These are phyloP conservation scores for Schwanniomyces pseudopolymorphus DNA, from an alignment of 805 yeast species.

Conservation along the genomic window DNA sequence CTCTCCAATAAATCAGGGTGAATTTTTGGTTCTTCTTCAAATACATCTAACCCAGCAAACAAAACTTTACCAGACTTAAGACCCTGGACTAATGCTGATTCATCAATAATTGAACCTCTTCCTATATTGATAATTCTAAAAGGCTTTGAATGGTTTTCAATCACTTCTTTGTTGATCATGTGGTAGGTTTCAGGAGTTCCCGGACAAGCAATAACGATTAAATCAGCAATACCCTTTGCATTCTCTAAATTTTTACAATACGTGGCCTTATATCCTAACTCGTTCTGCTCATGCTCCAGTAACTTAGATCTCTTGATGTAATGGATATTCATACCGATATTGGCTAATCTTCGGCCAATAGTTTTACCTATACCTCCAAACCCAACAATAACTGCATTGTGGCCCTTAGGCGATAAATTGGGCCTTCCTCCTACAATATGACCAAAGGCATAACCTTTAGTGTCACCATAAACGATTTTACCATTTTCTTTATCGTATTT, in stretches of 20 bases:
- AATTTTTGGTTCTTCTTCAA: conserved; percentile 59
- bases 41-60: conserved; percentile 75
- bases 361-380: conserved; percentile 74
- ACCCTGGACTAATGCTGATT: conserved; percentile 61
- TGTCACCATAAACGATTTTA: conserved; percentile 9
- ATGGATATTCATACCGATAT: conserved; percentile 63
- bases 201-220: conserved; percentile 68
- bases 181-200: conserved; percentile 57
- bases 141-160: conserved; percentile 50
- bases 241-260: conserved; percentile 38
- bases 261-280: conserved; percentile 45
- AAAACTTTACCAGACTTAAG: conserved; percentile 58
- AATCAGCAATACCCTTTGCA: conserved; percentile 46
- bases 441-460: conserved; percentile 37
- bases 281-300: conserved; percentile 24
- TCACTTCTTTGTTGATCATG: conserved; percentile 49
- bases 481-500: conserved; percentile 34
- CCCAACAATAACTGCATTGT: conserved; percentile 64
- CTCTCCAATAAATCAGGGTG: conserved; percentile 50
- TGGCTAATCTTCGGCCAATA: conserved; percentile 54
- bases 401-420: conserved; percentile 52
- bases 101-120: conserved; percentile 68
- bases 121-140: conserved; percentile 73
- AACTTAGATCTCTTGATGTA: conserved; percentile 58
- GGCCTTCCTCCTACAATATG: conserved; percentile 47